Percentiles rank a stretch among this genome's conserved stretches.
Evolutionary conservation across 2,329 filamentous ascomycete genomes (phyloP).

Genomic region (Scortechinia acanthostroma): DNA sequence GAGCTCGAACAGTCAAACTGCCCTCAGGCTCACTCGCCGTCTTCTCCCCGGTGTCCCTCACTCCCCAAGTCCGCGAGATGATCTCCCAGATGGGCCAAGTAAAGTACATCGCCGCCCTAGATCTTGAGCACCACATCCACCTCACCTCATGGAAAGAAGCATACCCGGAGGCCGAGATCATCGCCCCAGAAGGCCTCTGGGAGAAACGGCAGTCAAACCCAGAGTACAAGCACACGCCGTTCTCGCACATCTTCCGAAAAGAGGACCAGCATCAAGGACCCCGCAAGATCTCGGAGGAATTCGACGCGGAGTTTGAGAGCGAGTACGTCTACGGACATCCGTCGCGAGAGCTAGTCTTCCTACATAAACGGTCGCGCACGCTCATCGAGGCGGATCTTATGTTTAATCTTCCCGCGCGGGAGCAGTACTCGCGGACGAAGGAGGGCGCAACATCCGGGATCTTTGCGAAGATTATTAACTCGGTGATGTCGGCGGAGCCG

Average conservation of each 20-base stretch:
- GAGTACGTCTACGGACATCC: conserved; percentile 46
- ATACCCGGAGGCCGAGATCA: conserved; percentile 53
- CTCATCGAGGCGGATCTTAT: conserved; percentile 60
- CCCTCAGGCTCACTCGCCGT: conserved; percentile 52
- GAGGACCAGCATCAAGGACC: neutral
- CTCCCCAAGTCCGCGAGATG: conserved; percentile 42
- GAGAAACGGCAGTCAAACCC: conserved; percentile 44
- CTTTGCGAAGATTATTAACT: conserved; percentile 42
- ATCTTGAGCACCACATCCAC: conserved; percentile 64
- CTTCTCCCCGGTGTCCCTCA: conserved; percentile 59
- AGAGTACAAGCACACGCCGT: conserved; percentile 1
- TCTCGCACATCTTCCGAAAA: conserved; percentile 3
- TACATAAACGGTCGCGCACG: conserved; percentile 47
- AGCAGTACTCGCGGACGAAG: conserved; percentile 47
- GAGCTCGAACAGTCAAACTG: conserved; percentile 37
- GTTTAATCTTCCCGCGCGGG: conserved; percentile 58
- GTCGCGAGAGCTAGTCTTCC: conserved; percentile 50
- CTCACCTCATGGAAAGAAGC: conserved; percentile 55
- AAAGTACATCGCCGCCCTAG: conserved; percentile 56
- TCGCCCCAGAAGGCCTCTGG: conserved; percentile 54
- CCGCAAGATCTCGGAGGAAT: conserved; percentile 44
- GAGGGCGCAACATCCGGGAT: conserved; percentile 36
- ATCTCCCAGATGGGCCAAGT: conserved; percentile 38
- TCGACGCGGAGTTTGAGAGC: conserved; percentile 55
- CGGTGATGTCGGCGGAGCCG: conserved; percentile 35